These are phyloP conservation scores for Aspergillus funiculosus DNA, from an alignment of 495 filamentous ascomycete species.

Conservation along the genomic window DNA sequence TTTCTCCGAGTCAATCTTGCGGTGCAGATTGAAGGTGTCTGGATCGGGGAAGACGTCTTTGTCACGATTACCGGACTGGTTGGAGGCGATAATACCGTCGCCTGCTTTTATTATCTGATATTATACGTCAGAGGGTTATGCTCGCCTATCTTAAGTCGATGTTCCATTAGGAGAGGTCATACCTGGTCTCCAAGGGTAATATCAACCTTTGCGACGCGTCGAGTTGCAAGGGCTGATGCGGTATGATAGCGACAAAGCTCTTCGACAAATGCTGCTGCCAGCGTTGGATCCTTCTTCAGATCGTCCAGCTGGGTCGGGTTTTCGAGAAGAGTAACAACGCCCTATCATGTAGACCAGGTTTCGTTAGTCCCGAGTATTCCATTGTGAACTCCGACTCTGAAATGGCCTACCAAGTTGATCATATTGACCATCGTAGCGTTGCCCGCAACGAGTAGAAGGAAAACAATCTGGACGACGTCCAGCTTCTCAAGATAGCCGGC, in stretches of 20 bases:
- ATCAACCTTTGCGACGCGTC: slow-evolving; percentile 5
- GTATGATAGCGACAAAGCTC: slow-evolving; percentile 6
- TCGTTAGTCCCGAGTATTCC: neutral
- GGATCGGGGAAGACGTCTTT: slow-evolving; percentile 4
- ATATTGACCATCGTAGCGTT: slow-evolving; percentile 3
- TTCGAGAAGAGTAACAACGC: slow-evolving; percentile 3
- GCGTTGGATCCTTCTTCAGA: neutral
- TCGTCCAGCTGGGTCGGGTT: neutral
- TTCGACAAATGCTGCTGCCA: slow-evolving; percentile 1
- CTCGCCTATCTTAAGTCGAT: neutral
- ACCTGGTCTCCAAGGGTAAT: slow-evolving; percentile 1
- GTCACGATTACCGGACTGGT: slow-evolving; percentile 3
- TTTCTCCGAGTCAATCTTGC: neutral
- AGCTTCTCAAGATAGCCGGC: neutral
- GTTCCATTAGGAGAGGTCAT: neutral
- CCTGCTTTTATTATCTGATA: neutral
- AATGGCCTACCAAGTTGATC: slow-evolving; percentile 1
- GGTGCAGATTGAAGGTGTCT: slow-evolving; percentile 3
- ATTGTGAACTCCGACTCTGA: neutral
- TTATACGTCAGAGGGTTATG: neutral
- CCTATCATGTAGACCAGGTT: neutral
- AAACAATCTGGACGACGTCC: slow-evolving; percentile 3
- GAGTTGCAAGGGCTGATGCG: neutral
- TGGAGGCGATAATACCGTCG: slow-evolving; percentile 7
- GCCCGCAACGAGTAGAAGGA: slow-evolving; percentile 1